Percentiles rank a stretch among this genome's conserved stretches.
Conservation (phyloP, 257 asterid genomes). For the Solanum habrochaites region DNA sequence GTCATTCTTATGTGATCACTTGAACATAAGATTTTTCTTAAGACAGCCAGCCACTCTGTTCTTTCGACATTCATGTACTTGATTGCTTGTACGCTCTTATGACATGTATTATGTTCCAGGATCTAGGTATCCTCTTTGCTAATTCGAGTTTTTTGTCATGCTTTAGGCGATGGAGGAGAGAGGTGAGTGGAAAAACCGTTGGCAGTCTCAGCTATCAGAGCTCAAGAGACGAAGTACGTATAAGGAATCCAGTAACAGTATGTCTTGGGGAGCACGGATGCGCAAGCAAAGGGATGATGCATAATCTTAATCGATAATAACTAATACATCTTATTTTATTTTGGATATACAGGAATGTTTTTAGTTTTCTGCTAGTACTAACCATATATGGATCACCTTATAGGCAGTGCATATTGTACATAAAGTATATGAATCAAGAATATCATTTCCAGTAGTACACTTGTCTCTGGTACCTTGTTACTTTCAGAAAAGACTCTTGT, state of each 20-base stretch:
- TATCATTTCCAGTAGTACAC: background rate
- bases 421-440: background rate
- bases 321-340: background rate
- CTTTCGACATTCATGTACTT: background rate
- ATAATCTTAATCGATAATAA: conserved; percentile 3
- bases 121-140: background rate
- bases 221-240: conserved; percentile 48
- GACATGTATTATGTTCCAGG: background rate
- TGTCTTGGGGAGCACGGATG: conserved; percentile 79
- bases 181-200: conserved; percentile 55
- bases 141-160: background rate
- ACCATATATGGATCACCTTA: background rate
- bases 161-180: conserved; percentile 46
- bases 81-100: background rate
- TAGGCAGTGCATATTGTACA: background rate
- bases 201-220: conserved; percentile 73
- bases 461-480: background rate
- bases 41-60: background rate
- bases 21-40: background rate
- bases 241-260: conserved; percentile 26
- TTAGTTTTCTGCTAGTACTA: background rate
- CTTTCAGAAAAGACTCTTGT: background rate
- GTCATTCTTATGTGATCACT: background rate
- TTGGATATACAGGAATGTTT: background rate
- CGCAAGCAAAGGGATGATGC: conserved; percentile 47